phyloP scores from a whole-genome alignment of 2,329 filamentous ascomycete species.

The Beauveria pseudobassiana region DNA sequence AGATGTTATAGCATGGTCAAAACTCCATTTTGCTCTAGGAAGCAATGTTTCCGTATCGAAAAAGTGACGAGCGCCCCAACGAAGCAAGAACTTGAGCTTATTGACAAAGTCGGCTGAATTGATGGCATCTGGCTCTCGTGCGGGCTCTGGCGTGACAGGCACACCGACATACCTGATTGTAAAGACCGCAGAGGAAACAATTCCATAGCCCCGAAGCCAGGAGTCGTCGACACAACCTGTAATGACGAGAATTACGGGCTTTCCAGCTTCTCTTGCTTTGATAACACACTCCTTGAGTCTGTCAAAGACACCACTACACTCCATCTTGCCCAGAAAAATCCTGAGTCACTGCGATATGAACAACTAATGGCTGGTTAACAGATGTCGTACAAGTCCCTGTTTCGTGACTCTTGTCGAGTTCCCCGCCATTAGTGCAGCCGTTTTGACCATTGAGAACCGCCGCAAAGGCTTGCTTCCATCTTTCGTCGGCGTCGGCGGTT shows the following conservation, averaged over 20 bases:
- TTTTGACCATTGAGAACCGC: background rate
- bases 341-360: background rate
- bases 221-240: accelerated
- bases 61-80: background rate
- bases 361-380: background rate
- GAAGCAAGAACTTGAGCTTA: background rate
- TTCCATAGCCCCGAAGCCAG: accelerated
- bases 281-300: background rate
- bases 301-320: background rate
- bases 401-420: too few species aligned
- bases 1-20: background rate
- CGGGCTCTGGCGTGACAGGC: background rate
- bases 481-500: too few species aligned
- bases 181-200: background rate
- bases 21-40: background rate
- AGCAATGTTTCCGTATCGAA: background rate
- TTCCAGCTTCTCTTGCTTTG: background rate
- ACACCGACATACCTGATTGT: background rate
- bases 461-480: background rate
- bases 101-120: background rate
- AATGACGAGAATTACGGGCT: background rate
- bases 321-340: too few species aligned
- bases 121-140: background rate
- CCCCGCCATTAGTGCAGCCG: background rate
- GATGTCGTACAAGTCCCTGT: background rate